Evolutionary conservation across 345 rosid species (phyloP).

Genomic region (Euphorbia tirucalli): DNA sequence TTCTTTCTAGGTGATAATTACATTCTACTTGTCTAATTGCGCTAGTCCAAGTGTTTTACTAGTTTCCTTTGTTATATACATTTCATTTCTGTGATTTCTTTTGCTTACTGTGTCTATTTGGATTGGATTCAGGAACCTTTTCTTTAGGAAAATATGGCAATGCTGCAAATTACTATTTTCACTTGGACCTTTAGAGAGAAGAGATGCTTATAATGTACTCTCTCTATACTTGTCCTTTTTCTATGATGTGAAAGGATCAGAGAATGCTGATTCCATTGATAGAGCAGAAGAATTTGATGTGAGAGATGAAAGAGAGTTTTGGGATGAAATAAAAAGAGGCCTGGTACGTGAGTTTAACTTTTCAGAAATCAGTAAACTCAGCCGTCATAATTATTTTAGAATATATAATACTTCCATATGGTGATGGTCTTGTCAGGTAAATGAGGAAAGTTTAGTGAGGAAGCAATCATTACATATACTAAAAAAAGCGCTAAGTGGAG

Average conservation of each 20-base stretch:
- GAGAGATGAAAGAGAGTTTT: conserved; percentile 61
- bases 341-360: conserved; percentile 49
- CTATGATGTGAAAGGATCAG: conserved; percentile 33
- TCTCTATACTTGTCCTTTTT: conserved; percentile 60
- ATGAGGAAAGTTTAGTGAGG: conserved; percentile 74
- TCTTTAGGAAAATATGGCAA: conserved; percentile 65
- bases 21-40: conserved; percentile 13
- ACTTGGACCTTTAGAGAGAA: conserved; percentile 75
- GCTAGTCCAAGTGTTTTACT: not conserved
- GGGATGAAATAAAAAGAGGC: conserved; percentile 89
- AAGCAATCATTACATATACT: conserved; percentile 87
- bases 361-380: conserved; percentile 9
- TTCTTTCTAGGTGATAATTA: conserved; percentile 53
- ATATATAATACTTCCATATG: conserved; percentile 7
- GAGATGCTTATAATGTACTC: conserved; percentile 77
- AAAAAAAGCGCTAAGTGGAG: conserved; percentile 48
- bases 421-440: conserved; percentile 48
- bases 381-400: conserved; percentile 2
- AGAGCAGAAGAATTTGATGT: conserved; percentile 55
- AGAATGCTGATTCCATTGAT: conserved; percentile 28
- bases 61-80: not conserved
- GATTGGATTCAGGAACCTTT: conserved; percentile 50
- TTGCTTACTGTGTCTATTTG: conserved; percentile 17
- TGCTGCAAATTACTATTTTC: conserved; percentile 77
- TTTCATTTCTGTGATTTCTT: conserved; percentile 2